Base-by-base conservation (phyloP, 495 filamentous ascomycete species). In the Lophiostoma macrostomum region DNA sequence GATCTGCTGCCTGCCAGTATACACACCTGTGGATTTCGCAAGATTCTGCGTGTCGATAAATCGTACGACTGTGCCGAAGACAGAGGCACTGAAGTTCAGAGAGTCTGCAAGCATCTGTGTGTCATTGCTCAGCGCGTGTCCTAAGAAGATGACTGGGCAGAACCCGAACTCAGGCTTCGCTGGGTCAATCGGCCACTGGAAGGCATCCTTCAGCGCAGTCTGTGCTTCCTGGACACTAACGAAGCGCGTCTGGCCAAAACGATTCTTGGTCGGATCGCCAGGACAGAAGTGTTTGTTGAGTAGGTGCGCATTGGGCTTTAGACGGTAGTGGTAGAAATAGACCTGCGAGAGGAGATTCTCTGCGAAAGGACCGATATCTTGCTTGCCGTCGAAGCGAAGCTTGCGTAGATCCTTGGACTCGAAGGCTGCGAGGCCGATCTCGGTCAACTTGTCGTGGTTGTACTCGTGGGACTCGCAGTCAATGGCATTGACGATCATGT, bases 241-340 rank as follows among this genome's bases (percentile, higher is more conserved):
- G 20, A 44, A 54, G 10, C 41, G 30, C 1, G 50, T 54, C 13
- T 7, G 6, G 40, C 50, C 50, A 18, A 35, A 54, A 23, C 27
- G 38, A 20, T 45, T 45, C 1, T 13, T 7, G 1, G 8, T 23
- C 10, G 40, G 50, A n/a, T 54, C 30, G 22, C 50, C 50, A 4
- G 14, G n/a, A 29, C 39, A 46, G 41, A 30, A 46, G 11, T 16
- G 22, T 5, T 6, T 16, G 35, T 54, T 54, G 1, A 45, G 2
- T 6, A 36, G 7, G 50, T 54, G 50, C 11, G 39, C 50, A 30
- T 54, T 36, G 4, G 14, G 8, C 27, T 16, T 20, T 1, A 54
- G 8, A 2, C 50, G 50, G 30, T 23, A 45, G 24, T 54, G 50
- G 29, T 54, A 54, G 32, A 54, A 54, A 10, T 31, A 54, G 3